These are phyloP conservation scores for Kuraishia piskuri DNA, from an alignment of 805 yeast genomes.

Conservation along the genomic window DNA sequence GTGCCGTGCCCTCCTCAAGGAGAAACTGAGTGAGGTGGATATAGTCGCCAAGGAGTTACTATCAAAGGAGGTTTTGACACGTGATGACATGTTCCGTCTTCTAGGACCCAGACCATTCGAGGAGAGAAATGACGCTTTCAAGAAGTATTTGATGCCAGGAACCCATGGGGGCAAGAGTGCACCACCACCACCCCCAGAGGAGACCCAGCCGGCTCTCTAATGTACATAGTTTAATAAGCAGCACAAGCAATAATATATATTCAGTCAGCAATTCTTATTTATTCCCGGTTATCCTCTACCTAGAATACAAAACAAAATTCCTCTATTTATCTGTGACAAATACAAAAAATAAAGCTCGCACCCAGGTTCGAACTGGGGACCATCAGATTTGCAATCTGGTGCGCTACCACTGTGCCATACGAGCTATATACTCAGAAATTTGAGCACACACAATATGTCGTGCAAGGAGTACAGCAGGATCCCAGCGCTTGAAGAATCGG, in stretches of 20 bases:
- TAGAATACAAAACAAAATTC: no score
- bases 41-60: slow-evolving; percentile 82
- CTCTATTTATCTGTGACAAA: neutral
- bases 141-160: slow-evolving; percentile 39
- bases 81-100: slow-evolving; percentile 87
- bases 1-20: slow-evolving; percentile 61
- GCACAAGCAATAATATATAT: no score
- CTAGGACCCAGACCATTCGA: slow-evolving; percentile 90
- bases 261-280: no score
- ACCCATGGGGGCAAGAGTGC: neutral
- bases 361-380: slow-evolving; percentile 97
- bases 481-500: no score
- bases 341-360: slow-evolving; percentile 53
- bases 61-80: slow-evolving; percentile 79
- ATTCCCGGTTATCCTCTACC: no score
- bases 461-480: neutral
- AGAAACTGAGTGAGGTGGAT: slow-evolving; percentile 69
- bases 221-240: slow-evolving; percentile 1
- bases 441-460: neutral
- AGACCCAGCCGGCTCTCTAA: neutral
- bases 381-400: slow-evolving; percentile 98
- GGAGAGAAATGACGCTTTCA: slow-evolving; percentile 85
- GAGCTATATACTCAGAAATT: neutral
- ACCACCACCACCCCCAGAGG: slow-evolving; percentile 3
- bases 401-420: slow-evolving; percentile 96